These are phyloP conservation scores for Metschnikowia lunata DNA, from an alignment of 805 yeast genomes.

Conservation along the genomic window DNA sequence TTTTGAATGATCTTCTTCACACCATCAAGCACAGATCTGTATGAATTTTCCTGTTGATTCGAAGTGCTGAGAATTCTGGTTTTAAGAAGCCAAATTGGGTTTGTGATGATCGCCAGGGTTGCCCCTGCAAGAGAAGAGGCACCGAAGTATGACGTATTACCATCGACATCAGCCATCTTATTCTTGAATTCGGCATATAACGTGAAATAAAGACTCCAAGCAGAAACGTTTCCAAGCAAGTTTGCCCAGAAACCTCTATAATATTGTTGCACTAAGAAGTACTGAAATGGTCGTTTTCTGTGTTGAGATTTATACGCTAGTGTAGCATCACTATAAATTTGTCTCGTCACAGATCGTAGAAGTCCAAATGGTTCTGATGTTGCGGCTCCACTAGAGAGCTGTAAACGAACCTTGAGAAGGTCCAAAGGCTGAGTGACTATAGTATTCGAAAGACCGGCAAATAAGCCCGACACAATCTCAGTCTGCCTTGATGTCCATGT, in stretches of 20 bases:
- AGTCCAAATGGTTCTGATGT: conserved; percentile 19
- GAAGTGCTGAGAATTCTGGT: conserved; percentile 75
- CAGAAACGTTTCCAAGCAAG: conserved; percentile 73
- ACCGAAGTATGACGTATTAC: conserved; percentile 29
- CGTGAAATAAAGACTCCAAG: conserved; percentile 88
- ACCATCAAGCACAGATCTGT: conserved; percentile 57
- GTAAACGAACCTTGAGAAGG: conserved; percentile 76
- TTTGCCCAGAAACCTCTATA: conserved; percentile 83
- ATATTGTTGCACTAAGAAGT: conserved; percentile 17
- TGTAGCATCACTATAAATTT: conserved; percentile 20
- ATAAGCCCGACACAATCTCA: conserved; percentile 66
- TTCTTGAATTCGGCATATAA: conserved; percentile 61
- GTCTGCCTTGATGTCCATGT: conserved; percentile 26
- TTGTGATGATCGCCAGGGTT: conserved; percentile 70
- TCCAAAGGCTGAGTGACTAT: conserved; percentile 86
- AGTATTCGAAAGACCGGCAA: conserved; percentile 81
- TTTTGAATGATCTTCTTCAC: conserved; percentile 39
- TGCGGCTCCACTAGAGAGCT: conserved; percentile 39
- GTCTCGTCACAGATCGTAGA: conserved; percentile 18
- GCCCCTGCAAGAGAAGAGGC: conserved; percentile 59
- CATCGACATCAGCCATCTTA: conserved; percentile 9
- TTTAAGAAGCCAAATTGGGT: conserved; percentile 94
- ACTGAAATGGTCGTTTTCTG: conserved; percentile 1
- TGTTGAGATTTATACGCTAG: conserved; percentile 6
- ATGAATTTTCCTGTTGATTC: conserved; percentile 44